phyloP scores from a whole-genome alignment of 2,329 filamentous ascomycete species.

The Aspergillus piperis region DNA sequence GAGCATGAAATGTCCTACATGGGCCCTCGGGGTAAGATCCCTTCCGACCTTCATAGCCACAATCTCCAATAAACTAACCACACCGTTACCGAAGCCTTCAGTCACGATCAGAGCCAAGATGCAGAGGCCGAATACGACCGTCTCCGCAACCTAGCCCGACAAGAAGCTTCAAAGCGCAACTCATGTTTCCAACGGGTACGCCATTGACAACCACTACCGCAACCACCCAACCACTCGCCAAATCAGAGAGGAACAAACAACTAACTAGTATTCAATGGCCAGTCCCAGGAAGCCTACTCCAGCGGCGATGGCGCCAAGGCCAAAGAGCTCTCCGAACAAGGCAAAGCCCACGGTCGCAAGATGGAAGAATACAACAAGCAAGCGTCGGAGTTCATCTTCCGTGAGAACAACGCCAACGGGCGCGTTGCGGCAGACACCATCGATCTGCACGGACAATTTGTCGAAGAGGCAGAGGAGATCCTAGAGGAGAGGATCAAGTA shows the following conservation, averaged over 20 bases:
- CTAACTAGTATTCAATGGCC: constrained; percentile 27
- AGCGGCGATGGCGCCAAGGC: constrained; percentile 80
- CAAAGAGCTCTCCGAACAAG: constrained; percentile 79
- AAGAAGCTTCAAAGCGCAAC: constrained; percentile 76
- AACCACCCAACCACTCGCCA: not conserved
- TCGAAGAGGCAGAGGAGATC: constrained; percentile 91
- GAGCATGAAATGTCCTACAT: constrained; percentile 48
- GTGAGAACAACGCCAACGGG: constrained; percentile 82
- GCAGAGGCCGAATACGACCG: constrained; percentile 89
- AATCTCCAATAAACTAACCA: constrained; percentile 5
- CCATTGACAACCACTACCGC: not conserved
- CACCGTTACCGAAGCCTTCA: constrained; percentile 63
- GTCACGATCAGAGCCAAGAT: constrained; percentile 65
- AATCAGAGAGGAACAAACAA: not conserved
- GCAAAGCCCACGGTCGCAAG: constrained; percentile 77
- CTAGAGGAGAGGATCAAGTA: constrained; percentile 81
- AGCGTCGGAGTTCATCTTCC: constrained; percentile 91
- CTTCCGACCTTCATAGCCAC: constrained; percentile 1
- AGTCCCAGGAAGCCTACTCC: constrained; percentile 78
- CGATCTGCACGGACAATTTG: constrained; percentile 91
- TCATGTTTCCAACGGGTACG: constrained; percentile 72
- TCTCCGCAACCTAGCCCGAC: constrained; percentile 77
- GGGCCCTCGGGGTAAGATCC: constrained; percentile 39
- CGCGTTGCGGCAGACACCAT: constrained; percentile 79
- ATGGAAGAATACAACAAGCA: constrained; percentile 90